phyloP scores from a whole-genome alignment of 108 stramenopile genomes.

The Schizochytrium sp. region DNA sequence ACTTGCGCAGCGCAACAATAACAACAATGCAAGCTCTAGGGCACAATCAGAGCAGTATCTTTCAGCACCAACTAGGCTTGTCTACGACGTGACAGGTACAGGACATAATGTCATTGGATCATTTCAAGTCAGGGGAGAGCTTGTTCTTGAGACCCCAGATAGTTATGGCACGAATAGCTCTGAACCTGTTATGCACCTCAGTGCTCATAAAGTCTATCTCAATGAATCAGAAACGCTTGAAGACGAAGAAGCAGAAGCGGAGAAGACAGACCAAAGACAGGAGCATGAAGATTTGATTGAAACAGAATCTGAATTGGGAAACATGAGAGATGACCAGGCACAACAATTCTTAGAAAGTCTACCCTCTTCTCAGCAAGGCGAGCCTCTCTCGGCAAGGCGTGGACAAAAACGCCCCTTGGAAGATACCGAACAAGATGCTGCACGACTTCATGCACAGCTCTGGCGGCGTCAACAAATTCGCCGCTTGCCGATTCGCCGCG shows the following conservation, averaged over 20 bases:
- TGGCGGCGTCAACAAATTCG: slow-evolving; percentile 20
- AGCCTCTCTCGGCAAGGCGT: neutral
- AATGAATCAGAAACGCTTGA: neutral
- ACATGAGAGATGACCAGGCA: neutral
- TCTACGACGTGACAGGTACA: slow-evolving; percentile 12
- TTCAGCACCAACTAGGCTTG: neutral
- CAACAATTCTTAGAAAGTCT: neutral
- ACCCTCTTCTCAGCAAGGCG: neutral
- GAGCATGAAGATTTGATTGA: neutral
- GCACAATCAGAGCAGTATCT: too few relatives aligned
- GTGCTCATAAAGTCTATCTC: slow-evolving; percentile 1
- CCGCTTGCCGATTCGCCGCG: slow-evolving; percentile 14
- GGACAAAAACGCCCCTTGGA: neutral
- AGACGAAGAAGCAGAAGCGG: neutral
- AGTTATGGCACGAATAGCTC: neutral
- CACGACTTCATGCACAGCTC: neutral
- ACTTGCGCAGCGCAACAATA: too few relatives aligned
- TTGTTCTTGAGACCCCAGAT: neutral
- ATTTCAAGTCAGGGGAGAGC: neutral
- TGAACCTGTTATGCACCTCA: neutral
- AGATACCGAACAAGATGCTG: neutral
- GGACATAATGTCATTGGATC: slow-evolving; percentile 3
- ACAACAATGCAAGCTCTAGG: too few relatives aligned
- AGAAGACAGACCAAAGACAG: neutral
- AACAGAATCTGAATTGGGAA: neutral